Base-by-base conservation (phyloP, 1,284 basidiomycete genomes). In the Microbotryum silenes-acaulis region DNA sequence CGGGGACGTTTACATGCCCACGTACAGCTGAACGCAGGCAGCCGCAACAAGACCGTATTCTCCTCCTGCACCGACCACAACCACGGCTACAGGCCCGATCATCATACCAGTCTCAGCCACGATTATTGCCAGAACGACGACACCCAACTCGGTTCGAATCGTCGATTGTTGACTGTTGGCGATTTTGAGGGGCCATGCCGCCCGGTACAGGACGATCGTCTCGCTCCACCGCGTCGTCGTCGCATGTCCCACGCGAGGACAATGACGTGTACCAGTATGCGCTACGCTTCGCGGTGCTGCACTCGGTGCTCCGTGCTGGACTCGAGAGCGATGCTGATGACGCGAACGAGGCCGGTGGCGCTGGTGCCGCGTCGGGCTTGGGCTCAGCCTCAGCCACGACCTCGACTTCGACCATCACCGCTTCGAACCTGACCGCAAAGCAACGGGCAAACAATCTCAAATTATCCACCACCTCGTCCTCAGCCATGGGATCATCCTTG, bases 261-360 rank as follows among this genome's bases (percentile, higher is more conserved):
- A 31, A 47, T 14, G 67, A 67, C 48, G 60, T 71, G 12, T 72
- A 71, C 60, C 53, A 44, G 18, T 66, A 63, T 33, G 60, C 67
- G 0, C 64, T 72, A 16, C 51, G 61, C 7, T 61, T 71, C 23
- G 70, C 67, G 31, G 42, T 69, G 20, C 66, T 72, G 48, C 37
- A 51, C 50, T 61, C 65, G 49, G 48, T 61, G 18, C 37, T 42
- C 37, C 37, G 37, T 42, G 25, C 29, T 18, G 53, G 25, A n/a
- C 25, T 52, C 23, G 54, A 21, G 10, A 16, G 25, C 33, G 27
- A 25, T 33, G 51, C 59, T 23, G 14, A 62, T 45, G 59, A 56
- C 56, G 50, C 61, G 45, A 8, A 33, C 27, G 45, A 49, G 29
- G 47, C 57, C 14, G 51, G 59, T 8, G 46, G 33, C 51, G 50